Evolutionary conservation across 108 stramenopile species (phyloP), one percentile per base, ranked within the genome.

Genomic region (Cyclostephanos tholiformis): DNA sequence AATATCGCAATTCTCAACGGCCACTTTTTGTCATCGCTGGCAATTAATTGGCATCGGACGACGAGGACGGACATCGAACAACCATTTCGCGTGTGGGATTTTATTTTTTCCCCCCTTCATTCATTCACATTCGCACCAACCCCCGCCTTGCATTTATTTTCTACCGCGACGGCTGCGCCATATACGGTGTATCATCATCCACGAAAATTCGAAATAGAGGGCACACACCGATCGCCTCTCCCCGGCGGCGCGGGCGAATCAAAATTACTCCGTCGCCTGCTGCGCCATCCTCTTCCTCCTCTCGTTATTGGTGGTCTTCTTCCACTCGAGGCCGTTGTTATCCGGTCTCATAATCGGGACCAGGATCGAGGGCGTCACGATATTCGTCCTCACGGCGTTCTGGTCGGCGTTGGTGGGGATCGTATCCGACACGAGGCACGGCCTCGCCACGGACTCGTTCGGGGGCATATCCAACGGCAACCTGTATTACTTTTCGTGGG

Each of bases 401-500:
- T 92, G 89, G 88, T 74, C 85, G 17, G 86, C 86, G 36, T 84
- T 85, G 7, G 93, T 95, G 0, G 75, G 89, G 13, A 85, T 95
- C 46, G 86, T n/a, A n/a, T n/a, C n/a, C n/a, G n/a, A n/a, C n/a
- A n/a, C n/a, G n/a, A n/a, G n/a, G n/a, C n/a, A n/a, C n/a, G n/a
- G n/a, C n/a, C n/a, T n/a, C n/a, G n/a, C n/a, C n/a, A n/a, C n/a
- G n/a, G n/a, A n/a, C n/a, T 75, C 52, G 11, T 62, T 25, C 38
- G 86, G 86, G 29, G 64, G 70, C 32, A 85, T 92, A 19, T 69
- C 69, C 49, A 95, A 95, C 73, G 93, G 89, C 6, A 95, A 95
- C 77, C 58, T 95, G 29, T 92, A 92, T 58, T 95, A 95, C 80
- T 90, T 91, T 71, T 74, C 76, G n/a, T 93, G 89, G 89, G 93